phyloP scores from a whole-genome alignment of 257 asterid species.

The Coffea canephora region DNA sequence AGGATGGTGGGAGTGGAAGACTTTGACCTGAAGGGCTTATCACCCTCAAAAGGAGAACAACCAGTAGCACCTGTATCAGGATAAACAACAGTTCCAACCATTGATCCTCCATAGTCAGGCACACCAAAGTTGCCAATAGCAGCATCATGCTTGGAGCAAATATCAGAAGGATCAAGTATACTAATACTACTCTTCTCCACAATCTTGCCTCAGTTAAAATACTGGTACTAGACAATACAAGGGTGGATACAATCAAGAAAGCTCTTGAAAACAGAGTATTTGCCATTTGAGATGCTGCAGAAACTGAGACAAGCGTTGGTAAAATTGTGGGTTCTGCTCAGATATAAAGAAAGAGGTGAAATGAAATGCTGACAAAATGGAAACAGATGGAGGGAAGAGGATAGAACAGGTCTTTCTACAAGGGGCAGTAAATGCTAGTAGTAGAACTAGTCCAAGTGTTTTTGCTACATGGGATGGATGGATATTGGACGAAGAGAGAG shows the following conservation, averaged over 20 bases:
- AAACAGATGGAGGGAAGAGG: conserved; percentile 20
- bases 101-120: conserved; percentile 86
- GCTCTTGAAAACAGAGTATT: neutral
- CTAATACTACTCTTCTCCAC: conserved; percentile 84
- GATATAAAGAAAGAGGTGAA: too few relatives aligned
- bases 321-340: too few relatives aligned
- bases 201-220: conserved; percentile 36
- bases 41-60: conserved; percentile 60
- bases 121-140: conserved; percentile 94
- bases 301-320: too few relatives aligned
- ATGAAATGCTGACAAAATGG: too few relatives aligned
- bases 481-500: neutral
- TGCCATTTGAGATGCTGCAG: neutral
- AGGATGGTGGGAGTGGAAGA: conserved; percentile 67
- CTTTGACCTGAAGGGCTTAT: conserved; percentile 73
- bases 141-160: conserved; percentile 72
- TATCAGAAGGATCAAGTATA: conserved; percentile 51
- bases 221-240: neutral
- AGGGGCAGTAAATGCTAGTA: conserved; percentile 11
- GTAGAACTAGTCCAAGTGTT: neutral
- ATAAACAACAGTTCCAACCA: conserved; percentile 63
- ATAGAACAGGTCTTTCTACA: neutral
- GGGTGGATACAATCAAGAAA: conserved; percentile 20
- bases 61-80: conserved; percentile 49
- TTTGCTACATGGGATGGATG: neutral